Conservation (phyloP, 1,284 basidiomycete genomes). For the Tranzscheliella williamsii region DNA sequence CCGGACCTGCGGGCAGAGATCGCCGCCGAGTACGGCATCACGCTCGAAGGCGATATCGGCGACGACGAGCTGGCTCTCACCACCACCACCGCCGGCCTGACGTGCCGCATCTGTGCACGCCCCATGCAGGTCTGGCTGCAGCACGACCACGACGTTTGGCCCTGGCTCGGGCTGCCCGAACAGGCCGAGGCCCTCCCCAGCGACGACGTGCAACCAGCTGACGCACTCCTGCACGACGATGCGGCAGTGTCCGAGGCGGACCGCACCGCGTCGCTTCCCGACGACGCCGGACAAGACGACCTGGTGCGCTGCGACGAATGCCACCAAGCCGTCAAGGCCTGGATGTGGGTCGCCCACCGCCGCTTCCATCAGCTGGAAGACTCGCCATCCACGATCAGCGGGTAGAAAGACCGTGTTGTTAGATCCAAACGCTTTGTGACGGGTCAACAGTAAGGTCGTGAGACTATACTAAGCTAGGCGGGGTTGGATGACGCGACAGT, state of each 20-base stretch:
- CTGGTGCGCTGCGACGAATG: background rate
- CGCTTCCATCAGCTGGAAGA: constrained; percentile 2
- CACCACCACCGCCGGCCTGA: background rate
- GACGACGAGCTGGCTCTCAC: background rate
- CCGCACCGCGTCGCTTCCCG: too few species aligned
- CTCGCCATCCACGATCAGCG: too few species aligned
- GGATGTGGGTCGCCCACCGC: constrained; percentile 11
- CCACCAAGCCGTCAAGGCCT: constrained; percentile 5
- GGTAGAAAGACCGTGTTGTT: too few species aligned
- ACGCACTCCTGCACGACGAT: too few species aligned
- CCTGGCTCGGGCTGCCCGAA: constrained; percentile 25
- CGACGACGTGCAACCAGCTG: too few species aligned
- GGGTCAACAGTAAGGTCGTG: too few species aligned
- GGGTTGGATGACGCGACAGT: too few species aligned
- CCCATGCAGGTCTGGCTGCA: constrained; percentile 46
- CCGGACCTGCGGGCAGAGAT: constrained; percentile 39
- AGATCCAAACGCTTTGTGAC: too few species aligned
- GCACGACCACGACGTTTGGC: constrained; percentile 50
- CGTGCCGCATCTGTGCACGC: constrained; percentile 21
- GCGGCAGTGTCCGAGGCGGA: too few species aligned
- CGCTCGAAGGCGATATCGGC: background rate
- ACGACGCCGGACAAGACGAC: too few species aligned
- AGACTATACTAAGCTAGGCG: too few species aligned
- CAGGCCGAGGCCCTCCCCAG: too few species aligned
- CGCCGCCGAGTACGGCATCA: constrained; percentile 30